These are phyloP conservation scores for Peltaster fructicola DNA, from an alignment of 2,329 filamentous ascomycete species.

Conservation along the genomic window DNA sequence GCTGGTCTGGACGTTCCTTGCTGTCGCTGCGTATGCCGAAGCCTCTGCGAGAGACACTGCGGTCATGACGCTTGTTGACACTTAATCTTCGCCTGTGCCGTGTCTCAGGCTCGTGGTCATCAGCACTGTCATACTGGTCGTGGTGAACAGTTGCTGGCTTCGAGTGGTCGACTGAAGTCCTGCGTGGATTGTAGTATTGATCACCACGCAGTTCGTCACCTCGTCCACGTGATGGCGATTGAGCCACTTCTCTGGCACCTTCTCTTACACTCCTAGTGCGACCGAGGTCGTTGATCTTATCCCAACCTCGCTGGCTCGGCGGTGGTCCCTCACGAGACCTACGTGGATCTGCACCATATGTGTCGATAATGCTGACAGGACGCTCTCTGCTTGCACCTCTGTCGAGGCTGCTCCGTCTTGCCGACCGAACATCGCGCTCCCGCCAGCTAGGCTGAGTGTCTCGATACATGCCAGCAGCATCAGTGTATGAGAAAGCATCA, in stretches of 20 bases:
- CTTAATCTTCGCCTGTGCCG: slow-evolving; percentile 18
- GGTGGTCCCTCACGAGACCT: slow-evolving; percentile 34
- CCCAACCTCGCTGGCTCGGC: slow-evolving; percentile 51
- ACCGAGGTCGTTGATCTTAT: slow-evolving; percentile 41
- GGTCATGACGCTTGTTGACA: slow-evolving; percentile 23
- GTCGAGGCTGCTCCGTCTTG: slow-evolving; percentile 28
- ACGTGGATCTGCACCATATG: slow-evolving; percentile 14
- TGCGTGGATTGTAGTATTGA: slow-evolving; percentile 20
- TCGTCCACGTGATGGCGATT: slow-evolving; percentile 13
- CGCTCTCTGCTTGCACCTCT: slow-evolving; percentile 22
- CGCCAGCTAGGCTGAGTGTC: slow-evolving; percentile 32
- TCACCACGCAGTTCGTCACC: slow-evolving; percentile 15
- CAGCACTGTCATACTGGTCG: slow-evolving; percentile 25
- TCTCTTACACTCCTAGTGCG: slow-evolving; percentile 31
- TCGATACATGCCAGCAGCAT: slow-evolving; percentile 31
- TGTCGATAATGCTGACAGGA: slow-evolving; percentile 28
- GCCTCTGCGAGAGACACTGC: slow-evolving; percentile 27
- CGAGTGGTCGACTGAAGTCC: slow-evolving; percentile 24
- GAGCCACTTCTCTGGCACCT: slow-evolving; percentile 4
- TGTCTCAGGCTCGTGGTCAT: slow-evolving; percentile 26
- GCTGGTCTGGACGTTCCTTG: slow-evolving; percentile 14
- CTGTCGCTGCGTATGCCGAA: slow-evolving; percentile 29
- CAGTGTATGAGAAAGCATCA: slow-evolving; percentile 31
- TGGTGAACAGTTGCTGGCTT: slow-evolving; percentile 29
- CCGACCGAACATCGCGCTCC: slow-evolving; percentile 11